Base-by-base conservation (phyloP, 192 early-diverging fungal genomes). In the Allomyces javanicus region DNA sequence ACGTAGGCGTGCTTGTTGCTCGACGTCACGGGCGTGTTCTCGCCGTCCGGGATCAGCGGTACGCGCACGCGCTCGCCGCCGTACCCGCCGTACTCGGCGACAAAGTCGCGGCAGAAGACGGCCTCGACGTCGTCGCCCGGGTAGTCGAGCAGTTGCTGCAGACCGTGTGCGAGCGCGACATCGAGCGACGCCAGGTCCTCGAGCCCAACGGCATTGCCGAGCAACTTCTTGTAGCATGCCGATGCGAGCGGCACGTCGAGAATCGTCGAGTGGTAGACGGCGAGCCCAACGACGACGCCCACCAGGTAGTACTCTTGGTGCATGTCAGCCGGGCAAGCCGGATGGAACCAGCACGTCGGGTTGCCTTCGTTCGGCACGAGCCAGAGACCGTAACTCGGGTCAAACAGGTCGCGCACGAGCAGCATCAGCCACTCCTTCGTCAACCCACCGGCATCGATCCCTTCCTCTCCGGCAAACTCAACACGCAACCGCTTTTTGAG, bases 391-490 rank as follows among this genome's bases (percentile, higher is more conserved):
- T 90, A 96, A 69, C 89, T 85, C 10, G 79, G 77, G 67, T 89
- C 87, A 75, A 93, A 92, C 24, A 96, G 78, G 44, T 94, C 89
- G 65, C 89, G 81, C 58, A 94, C 87, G 19, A 94, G 83, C 25
- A 94, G 79, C 64, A 90, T 85, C 68, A 96, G 93, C 76, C 92
- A 96, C 76, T 96, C 93, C 69, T 94, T 94, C 65, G 90, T 89
- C 27, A 96, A 87, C 12, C 93, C 93, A 62, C 93, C 93, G 67
- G 91, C 90, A 69, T 94, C 92, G 14, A 96, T 86, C 25, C 89
- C 93, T 68, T 94, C 92, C 67, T 94, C 93, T 25, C 90, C 90
- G 0, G 91, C 84, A 82, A 96, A 96, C 43, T 89, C 80, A 64
- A 96, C 85, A 55, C 91, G 80, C 24, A 96, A 79, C 71, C 92